These are phyloP conservation scores for Pelargonium fulgidum DNA, from an alignment of 441 rosid species.

Conservation along the genomic window DNA sequence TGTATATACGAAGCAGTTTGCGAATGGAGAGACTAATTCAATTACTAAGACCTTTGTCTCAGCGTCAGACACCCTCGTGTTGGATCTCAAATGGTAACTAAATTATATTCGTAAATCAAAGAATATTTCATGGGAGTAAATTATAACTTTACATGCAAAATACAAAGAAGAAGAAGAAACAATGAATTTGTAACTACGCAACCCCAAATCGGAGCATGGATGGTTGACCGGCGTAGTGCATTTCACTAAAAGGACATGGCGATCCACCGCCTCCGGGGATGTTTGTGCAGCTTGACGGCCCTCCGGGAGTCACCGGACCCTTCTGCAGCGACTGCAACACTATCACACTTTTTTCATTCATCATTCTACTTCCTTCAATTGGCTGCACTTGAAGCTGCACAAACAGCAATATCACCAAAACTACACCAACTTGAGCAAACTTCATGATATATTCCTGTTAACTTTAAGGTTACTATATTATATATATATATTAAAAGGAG, in stretches of 20 bases:
- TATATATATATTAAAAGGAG: not conserved
- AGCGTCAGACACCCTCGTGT: too few relatives aligned
- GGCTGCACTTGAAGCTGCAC: not conserved
- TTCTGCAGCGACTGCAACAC: not conserved
- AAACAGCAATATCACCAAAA: not conserved
- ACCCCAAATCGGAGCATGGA: not conserved
- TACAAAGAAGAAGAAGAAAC: too few relatives aligned
- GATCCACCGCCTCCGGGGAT: not conserved
- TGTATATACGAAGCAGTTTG: too few relatives aligned
- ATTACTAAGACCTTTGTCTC: too few relatives aligned
- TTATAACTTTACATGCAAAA: too few relatives aligned
- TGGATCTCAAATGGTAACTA: too few relatives aligned
- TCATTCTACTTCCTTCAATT: not conserved
- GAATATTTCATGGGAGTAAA: too few relatives aligned
- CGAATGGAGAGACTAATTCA: too few relatives aligned
- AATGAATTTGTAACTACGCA: not conserved
- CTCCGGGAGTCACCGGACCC: not conserved
- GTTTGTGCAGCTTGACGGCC: not conserved
- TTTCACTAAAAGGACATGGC: not conserved
- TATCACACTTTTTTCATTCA: not conserved
- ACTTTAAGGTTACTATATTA: too few relatives aligned
- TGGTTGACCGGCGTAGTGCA: not conserved
- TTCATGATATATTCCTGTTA: not conserved
- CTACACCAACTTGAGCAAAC: not conserved
- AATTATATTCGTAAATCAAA: too few relatives aligned